Evolutionary conservation across 257 asterid species (phyloP), one percentile per base, ranked within the genome.

Genomic region (Solanum piurae): DNA sequence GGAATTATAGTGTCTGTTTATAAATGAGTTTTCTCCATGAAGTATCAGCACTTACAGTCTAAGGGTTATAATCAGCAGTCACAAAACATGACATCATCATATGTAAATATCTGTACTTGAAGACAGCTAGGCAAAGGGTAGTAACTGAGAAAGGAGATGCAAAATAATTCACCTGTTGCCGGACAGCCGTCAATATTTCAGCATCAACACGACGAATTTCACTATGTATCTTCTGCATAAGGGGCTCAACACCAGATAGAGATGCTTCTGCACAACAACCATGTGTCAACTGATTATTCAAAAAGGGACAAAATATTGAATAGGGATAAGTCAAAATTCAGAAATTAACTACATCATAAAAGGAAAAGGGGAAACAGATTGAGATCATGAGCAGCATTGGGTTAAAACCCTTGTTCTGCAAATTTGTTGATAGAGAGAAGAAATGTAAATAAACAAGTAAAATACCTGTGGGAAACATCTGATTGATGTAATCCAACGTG

Each of bases 391-490:
- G 64, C 64, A 55, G 64, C 64, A 55, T 55, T 55, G 64, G 64
- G 25, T 55, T 55, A 55, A 55, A 55, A 55, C 25, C 64, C 25
- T 55, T 55, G 64, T 55, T 55, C 62, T 18, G 10, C 62, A 55
- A 55, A 55, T 4, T 55, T 18, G 62, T 52, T 52, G 62, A 52
- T 52, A 18, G 62, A 20, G 62, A 52, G n/a, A 20, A 55, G 64
- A 55, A 55, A 52, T 52, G 62, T 18, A 55, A 18, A 23, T 76
- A 10, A 40, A 40, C 29, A 44, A 80, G 68, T 44, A 79, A 44
- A 16, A 79, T 38, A 96, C 99, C 99, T 90, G 98, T 94, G 58
- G 99, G 99, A 86, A 96, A 96, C 98, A 95, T 96, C 94, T 95
- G 98, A 89, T 96, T 96, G 93, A 96, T 96, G 93, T 94, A 96